These are phyloP conservation scores for Coemansia nantahalensis DNA, from an alignment of 192 early-diverging fungal genomes.

Conservation along the genomic window DNA sequence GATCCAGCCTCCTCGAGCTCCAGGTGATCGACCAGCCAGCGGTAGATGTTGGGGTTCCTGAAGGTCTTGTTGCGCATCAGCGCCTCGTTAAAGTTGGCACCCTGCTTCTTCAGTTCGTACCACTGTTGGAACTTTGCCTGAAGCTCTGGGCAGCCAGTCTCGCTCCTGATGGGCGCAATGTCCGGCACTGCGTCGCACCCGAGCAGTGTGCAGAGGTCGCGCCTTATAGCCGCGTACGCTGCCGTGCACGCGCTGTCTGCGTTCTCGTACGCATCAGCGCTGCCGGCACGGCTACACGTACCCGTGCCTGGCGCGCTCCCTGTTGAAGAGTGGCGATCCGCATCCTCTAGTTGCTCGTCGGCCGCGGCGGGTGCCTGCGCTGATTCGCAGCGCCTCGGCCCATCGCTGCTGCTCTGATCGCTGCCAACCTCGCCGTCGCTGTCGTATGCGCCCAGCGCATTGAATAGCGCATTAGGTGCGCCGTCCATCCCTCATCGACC, in stretches of 20 bases:
- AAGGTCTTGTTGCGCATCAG: conserved; percentile 83
- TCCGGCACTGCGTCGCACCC: conserved; percentile 34
- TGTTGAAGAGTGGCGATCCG: no score
- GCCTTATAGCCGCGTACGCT: conserved; percentile 19
- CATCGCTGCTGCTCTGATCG: conserved; percentile 1
- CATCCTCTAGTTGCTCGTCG: background rate
- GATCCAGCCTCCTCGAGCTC: conserved; percentile 79
- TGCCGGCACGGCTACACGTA: no score
- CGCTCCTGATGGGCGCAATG: conserved; percentile 1
- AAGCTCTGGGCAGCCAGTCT: conserved; percentile 57
- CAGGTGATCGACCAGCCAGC: conserved; percentile 80
- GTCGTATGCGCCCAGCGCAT: conserved; percentile 41
- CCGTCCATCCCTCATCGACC: conserved; percentile 25
- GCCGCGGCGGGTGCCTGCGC: no score
- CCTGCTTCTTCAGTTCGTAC: conserved; percentile 61
- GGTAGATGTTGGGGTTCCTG: conserved; percentile 89
- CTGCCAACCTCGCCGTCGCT: conserved; percentile 22
- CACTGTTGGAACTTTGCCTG: conserved; percentile 79
- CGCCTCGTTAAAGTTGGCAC: conserved; percentile 78
- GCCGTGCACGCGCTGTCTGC: conserved; percentile 4
- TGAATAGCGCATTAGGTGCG: conserved; percentile 25
- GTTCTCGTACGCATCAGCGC: background rate
- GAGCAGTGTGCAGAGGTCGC: conserved; percentile 22
- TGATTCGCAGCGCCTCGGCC: background rate
- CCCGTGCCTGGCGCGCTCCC: no score